Conservation (phyloP, 192 early-diverging fungal species). For the Coemansia sp. region DNA sequence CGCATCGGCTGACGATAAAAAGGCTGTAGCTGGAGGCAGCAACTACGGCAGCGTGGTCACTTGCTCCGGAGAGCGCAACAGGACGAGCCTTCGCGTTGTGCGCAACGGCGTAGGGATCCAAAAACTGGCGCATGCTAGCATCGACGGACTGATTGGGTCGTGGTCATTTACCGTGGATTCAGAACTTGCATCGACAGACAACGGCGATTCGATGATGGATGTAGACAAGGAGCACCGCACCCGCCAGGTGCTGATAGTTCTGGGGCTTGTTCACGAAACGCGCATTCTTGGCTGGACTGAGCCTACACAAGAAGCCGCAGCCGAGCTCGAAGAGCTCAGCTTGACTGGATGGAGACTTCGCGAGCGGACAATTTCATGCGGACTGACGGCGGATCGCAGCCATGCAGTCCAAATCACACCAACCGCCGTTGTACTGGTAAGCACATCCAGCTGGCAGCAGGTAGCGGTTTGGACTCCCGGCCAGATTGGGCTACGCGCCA, state of each 20-base stretch:
- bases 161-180: constrained; percentile 66
- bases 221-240: constrained; percentile 9
- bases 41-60: constrained; percentile 73
- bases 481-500: not conserved
- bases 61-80: constrained; percentile 76
- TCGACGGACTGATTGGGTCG: constrained; percentile 69
- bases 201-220: constrained; percentile 8
- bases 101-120: constrained; percentile 88
- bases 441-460: constrained; percentile 26
- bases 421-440: constrained; percentile 54
- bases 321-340: constrained; percentile 58
- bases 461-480: constrained; percentile 59
- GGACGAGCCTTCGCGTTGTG: constrained; percentile 79
- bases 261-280: constrained; percentile 23
- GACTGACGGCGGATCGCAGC: constrained; percentile 6
- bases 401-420: constrained; percentile 67
- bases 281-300: constrained; percentile 44
- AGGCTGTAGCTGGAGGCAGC: constrained; percentile 19
- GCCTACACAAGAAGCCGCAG: constrained; percentile 22
- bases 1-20: not conserved
- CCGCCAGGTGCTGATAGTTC: constrained; percentile 25
- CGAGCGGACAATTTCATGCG: constrained; percentile 38
- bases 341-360: constrained; percentile 36
- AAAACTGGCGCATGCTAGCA: constrained; percentile 59
- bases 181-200: not conserved